These are phyloP conservation scores for Ceratocystis alfenasii DNA, from an alignment of 2,329 filamentous ascomycete species.

Conservation along the genomic window DNA sequence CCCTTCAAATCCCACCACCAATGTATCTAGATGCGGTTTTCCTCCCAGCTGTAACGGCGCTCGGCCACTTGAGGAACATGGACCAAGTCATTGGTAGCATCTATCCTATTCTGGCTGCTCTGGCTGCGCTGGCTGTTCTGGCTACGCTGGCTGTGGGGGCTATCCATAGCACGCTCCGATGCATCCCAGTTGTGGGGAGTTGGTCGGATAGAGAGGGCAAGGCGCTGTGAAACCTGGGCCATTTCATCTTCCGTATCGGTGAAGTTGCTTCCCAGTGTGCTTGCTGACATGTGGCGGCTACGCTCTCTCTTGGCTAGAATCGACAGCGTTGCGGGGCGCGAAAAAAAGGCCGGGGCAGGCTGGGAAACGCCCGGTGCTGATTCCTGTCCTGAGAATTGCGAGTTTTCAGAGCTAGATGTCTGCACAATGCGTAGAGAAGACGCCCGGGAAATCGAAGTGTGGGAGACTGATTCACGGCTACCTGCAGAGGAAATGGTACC, in stretches of 20 bases:
- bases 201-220: conserved; percentile 17
- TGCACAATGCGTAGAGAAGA: conserved; percentile 11
- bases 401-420: not conserved
- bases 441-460: not conserved
- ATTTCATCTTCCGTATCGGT: conserved; percentile 36
- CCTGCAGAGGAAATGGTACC: conserved; percentile 2
- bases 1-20: not conserved
- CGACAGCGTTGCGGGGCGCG: not conserved
- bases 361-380: not conserved
- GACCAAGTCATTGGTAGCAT: conserved; percentile 35
- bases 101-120: conserved; percentile 36
- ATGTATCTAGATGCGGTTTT: conserved; percentile 22
- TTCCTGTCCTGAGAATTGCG: not conserved
- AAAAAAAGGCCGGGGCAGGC: conserved; percentile 2
- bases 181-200: conserved; percentile 24
- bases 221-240: not conserved
- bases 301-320: conserved; percentile 1
- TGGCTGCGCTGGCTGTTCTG: conserved; percentile 35
- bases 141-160: conserved; percentile 29
- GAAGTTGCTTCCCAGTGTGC: conserved; percentile 40
- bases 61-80: conserved; percentile 42
- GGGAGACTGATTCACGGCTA: conserved; percentile 2
- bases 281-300: conserved; percentile 26
- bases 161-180: conserved; percentile 6
- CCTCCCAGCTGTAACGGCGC: conserved; percentile 42